phyloP scores from a whole-genome alignment of 2,329 filamentous ascomycete species.

The Aureobasidium sp. region DNA sequence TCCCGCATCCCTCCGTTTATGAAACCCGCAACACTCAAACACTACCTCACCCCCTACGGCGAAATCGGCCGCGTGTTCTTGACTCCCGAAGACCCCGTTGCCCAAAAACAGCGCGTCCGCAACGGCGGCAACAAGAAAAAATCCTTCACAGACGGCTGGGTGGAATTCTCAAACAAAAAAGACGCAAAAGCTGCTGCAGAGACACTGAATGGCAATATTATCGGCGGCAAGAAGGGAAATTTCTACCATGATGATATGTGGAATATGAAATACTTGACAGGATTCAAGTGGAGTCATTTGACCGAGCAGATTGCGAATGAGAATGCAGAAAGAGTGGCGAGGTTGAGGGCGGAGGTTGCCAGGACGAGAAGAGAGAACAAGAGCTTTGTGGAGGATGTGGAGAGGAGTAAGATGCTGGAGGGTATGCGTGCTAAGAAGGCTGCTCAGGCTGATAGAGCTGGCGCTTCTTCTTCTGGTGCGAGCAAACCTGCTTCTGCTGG shows the following conservation, averaged over 20 bases:
- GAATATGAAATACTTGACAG: slow-evolving; percentile 72
- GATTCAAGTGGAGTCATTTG: slow-evolving; percentile 68
- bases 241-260: slow-evolving; percentile 83
- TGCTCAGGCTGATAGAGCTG: slow-evolving; percentile 42
- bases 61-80: slow-evolving; percentile 60
- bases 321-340: slow-evolving; percentile 67
- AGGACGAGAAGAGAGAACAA: slow-evolving; percentile 72
- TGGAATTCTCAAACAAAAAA: slow-evolving; percentile 68
- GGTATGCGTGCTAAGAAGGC: slow-evolving; percentile 53
- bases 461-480: slow-evolving; percentile 10
- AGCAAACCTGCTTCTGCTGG: slow-evolving; percentile 17
- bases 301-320: slow-evolving; percentile 74
- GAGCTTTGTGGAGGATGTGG: slow-evolving; percentile 69
- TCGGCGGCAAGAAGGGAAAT: slow-evolving; percentile 75
- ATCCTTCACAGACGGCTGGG: slow-evolving; percentile 77
- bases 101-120: slow-evolving; percentile 58
- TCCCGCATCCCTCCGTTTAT: slow-evolving; percentile 82
- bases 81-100: slow-evolving; percentile 62
- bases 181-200: slow-evolving; percentile 71
- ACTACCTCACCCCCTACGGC: slow-evolving; percentile 67
- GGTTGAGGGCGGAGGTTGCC: slow-evolving; percentile 69
- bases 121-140: slow-evolving; percentile 76
- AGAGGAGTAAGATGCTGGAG: slow-evolving; percentile 70
- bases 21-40: slow-evolving; percentile 70
- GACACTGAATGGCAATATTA: slow-evolving; percentile 65